phyloP scores from a whole-genome alignment of 768 basidiomycete species.

The Termitomyces titanicus region DNA sequence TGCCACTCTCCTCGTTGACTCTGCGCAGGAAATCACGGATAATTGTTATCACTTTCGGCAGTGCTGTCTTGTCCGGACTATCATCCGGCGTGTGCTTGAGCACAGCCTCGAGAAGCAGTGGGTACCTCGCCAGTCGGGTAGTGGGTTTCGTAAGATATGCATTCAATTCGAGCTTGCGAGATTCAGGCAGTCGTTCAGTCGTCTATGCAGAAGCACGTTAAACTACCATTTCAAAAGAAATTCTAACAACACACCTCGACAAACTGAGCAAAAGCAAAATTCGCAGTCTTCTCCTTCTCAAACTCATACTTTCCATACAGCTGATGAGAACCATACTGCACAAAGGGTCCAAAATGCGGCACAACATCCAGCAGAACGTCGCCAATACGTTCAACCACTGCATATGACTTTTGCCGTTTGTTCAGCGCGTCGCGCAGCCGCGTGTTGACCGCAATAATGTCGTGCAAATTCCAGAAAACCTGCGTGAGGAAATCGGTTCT shows the following conservation, averaged over 20 bases:
- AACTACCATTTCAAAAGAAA: background rate
- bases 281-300: slow-evolving; percentile 95
- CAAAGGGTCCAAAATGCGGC: slow-evolving; percentile 88
- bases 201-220: slow-evolving; percentile 40
- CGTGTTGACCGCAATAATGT: slow-evolving; percentile 89
- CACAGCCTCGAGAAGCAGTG: slow-evolving; percentile 87
- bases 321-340: slow-evolving; percentile 94
- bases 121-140: slow-evolving; percentile 95
- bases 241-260: slow-evolving; percentile 72
- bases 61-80: slow-evolving; percentile 73
- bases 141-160: slow-evolving; percentile 98
- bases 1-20: slow-evolving; percentile 93
- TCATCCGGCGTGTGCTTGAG: slow-evolving; percentile 90
- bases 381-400: slow-evolving; percentile 88
- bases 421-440: slow-evolving; percentile 90
- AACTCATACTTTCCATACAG: slow-evolving; percentile 98
- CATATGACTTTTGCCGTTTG: slow-evolving; percentile 93
- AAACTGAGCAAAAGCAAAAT: slow-evolving; percentile 89
- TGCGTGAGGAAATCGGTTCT: slow-evolving; percentile 86
- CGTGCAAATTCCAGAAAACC: slow-evolving; percentile 97
- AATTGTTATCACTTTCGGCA: slow-evolving; percentile 74
- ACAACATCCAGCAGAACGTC: slow-evolving; percentile 88
- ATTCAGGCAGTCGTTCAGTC: slow-evolving; percentile 91
- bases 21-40: slow-evolving; percentile 80
- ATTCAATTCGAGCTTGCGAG: slow-evolving; percentile 94